These are phyloP conservation scores for Aspergillus tanneri DNA, from an alignment of 2,329 filamentous ascomycete species.

Conservation along the genomic window DNA sequence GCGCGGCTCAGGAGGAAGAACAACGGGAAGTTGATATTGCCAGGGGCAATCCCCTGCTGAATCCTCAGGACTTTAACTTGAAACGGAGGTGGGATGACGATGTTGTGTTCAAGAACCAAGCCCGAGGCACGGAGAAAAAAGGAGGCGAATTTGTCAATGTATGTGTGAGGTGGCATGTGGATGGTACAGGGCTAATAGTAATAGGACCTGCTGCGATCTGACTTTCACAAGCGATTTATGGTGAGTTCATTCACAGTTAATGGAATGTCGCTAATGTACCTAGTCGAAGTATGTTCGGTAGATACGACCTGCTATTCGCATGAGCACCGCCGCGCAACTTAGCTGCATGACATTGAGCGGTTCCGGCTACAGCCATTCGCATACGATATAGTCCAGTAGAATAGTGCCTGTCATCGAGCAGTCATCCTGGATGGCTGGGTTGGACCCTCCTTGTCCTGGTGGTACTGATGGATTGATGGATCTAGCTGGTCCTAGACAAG, in stretches of 20 bases:
- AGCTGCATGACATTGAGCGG: too few relatives aligned
- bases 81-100: constrained; percentile 93
- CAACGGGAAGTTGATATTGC: constrained; percentile 85
- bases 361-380: too few relatives aligned
- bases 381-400: too few relatives aligned
- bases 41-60: constrained; percentile 86
- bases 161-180: constrained; percentile 36
- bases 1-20: constrained; percentile 76
- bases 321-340: too few relatives aligned
- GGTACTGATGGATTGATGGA: too few relatives aligned
- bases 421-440: background rate
- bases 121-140: constrained; percentile 88
- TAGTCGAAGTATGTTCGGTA: constrained; percentile 53
- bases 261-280: background rate
- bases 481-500: too few relatives aligned
- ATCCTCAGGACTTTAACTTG: constrained; percentile 82
- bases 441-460: too few relatives aligned
- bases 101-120: constrained; percentile 99
- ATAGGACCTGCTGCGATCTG: constrained; percentile 82
- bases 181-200: constrained; percentile 19
- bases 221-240: constrained; percentile 99
- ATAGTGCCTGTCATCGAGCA: background rate
- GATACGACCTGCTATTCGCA: too few relatives aligned
- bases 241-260: constrained; percentile 34
- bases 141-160: constrained; percentile 96